Evolutionary conservation across 2,329 filamentous ascomycete species (phyloP).

Genomic region (Kalaharituber pfeilii): DNA sequence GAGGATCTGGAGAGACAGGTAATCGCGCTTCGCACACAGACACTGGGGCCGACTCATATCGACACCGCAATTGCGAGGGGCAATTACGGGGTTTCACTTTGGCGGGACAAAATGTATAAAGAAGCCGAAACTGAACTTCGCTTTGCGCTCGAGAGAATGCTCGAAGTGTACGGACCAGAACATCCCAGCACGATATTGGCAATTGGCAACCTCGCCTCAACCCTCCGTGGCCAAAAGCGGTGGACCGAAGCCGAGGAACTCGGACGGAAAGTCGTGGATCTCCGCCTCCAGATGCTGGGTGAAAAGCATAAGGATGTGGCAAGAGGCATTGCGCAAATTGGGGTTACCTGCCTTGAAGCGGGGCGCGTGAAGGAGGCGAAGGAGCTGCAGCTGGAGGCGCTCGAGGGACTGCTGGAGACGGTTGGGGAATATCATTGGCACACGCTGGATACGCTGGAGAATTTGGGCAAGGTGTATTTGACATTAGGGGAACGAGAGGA

Average conservation of each 20-base stretch:
- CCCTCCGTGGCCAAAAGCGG: slow-evolving; percentile 1
- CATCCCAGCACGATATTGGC: slow-evolving; percentile 1
- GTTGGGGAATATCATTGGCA: slow-evolving; percentile 5
- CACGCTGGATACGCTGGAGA: slow-evolving; percentile 1
- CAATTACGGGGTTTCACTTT: slow-evolving; percentile 47
- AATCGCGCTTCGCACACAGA: slow-evolving; percentile 4
- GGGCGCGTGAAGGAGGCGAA: slow-evolving; percentile 1
- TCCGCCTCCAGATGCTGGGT: not conserved
- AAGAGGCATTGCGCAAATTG: not conserved
- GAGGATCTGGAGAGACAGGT: not conserved
- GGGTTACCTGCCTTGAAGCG: not conserved
- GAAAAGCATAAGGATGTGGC: slow-evolving; percentile 1
- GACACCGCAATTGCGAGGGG: slow-evolving; percentile 44
- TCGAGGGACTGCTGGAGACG: slow-evolving; percentile 1
- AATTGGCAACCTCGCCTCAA: slow-evolving; percentile 5
- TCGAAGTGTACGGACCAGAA: not conserved
- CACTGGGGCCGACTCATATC: slow-evolving; percentile 54
- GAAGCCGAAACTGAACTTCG: slow-evolving; percentile 46
- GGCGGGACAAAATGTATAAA: slow-evolving; percentile 53
- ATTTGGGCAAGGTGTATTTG: not conserved
- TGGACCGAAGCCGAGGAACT: slow-evolving; percentile 4
- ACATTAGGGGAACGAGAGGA: not conserved
- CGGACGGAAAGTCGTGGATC: not conserved
- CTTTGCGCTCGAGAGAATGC: not conserved
- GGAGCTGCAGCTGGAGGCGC: not conserved